phyloP scores from a whole-genome alignment of 2,329 filamentous ascomycete species.

The Fusarium sp. region DNA sequence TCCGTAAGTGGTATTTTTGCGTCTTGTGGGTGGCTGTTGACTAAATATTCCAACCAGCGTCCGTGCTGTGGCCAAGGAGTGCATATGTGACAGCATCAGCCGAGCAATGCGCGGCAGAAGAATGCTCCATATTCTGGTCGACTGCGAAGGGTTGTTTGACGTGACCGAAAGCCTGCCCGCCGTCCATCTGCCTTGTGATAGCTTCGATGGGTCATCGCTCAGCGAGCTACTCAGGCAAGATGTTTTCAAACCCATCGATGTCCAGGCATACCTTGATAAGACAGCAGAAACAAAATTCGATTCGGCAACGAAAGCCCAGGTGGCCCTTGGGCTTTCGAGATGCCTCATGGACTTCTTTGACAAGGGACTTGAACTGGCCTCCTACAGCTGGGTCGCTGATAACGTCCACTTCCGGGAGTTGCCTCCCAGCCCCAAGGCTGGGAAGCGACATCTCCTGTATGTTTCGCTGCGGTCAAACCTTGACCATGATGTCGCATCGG shows the following conservation, averaged over 20 bases:
- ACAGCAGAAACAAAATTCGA: neutral
- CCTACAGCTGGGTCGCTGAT: neutral
- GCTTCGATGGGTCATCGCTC: neutral
- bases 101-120: neutral
- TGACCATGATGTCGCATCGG: rapidly evolving
- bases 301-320: neutral
- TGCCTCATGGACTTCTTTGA: neutral
- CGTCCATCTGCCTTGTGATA: neutral
- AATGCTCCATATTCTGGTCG: neutral
- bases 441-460: neutral
- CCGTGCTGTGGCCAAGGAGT: neutral
- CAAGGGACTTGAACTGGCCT: neutral
- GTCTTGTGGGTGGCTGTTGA: neutral
- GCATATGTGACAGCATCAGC: neutral
- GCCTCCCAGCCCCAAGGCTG: rapidly evolving
- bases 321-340: neutral
- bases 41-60: neutral
- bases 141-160: neutral
- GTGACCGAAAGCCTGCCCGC: rapidly evolving
- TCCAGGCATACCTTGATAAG: neutral
- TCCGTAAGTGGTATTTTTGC: neutral
- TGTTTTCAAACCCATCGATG: neutral
- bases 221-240: neutral
- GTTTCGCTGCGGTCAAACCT: neutral
- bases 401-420: neutral